Evolutionary conservation across 73 alveolate species (phyloP).

Genomic region (Paramecium biaurelia): DNA sequence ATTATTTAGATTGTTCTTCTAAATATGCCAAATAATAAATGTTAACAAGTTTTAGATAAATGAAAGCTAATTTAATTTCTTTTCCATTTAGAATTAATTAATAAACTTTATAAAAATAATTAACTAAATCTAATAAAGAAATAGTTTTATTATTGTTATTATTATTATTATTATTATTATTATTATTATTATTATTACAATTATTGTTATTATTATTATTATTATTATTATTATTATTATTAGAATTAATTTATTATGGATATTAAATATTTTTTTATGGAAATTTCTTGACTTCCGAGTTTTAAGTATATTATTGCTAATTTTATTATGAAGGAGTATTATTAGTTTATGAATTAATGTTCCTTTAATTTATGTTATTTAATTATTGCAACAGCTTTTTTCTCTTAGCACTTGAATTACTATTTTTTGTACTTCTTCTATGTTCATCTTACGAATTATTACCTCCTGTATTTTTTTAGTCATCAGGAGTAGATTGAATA

Average conservation of each 20-base stretch:
- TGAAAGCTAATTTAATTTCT: not conserved
- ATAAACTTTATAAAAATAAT: constrained; percentile 12
- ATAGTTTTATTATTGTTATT: not conserved
- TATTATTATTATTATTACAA: not conserved
- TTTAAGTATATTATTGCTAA: not conserved
- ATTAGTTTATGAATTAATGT: not conserved
- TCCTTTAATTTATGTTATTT: not conserved
- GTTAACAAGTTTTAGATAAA: constrained; percentile 2
- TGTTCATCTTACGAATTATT: not conserved
- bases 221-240: not conserved
- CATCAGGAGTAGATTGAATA: not conserved
- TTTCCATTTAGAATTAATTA: not conserved
- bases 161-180: not conserved
- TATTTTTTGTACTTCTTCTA: constrained; percentile 19
- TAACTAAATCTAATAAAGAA: constrained; percentile 37
- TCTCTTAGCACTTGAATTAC: constrained; percentile 6
- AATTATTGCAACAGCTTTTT: not conserved
- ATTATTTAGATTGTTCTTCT: not conserved
- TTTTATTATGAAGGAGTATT: not conserved
- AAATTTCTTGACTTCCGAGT: not conserved
- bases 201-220: not conserved
- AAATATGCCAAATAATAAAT: constrained; percentile 15
- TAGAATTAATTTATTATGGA: not conserved
- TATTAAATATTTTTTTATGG: not conserved
- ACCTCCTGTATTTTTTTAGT: not conserved